Conservation (phyloP, 2,329 filamentous ascomycete genomes). For the Pyrenophora seminiperda region DNA sequence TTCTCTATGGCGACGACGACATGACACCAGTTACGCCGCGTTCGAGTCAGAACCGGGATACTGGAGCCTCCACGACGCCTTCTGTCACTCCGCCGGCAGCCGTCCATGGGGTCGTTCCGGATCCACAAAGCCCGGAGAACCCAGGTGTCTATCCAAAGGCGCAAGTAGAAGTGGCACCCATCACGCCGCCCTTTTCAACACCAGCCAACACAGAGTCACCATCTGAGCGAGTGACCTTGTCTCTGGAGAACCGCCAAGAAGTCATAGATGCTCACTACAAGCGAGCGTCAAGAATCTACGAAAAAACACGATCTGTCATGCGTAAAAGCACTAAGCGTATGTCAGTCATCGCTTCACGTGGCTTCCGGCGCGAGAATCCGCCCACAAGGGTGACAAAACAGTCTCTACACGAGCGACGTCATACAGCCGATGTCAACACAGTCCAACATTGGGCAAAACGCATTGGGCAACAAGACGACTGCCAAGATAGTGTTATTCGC, state of each 20-base stretch:
- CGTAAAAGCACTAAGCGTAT: constrained; percentile 2
- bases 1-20: neutral
- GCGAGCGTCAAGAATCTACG: constrained; percentile 4
- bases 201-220: neutral
- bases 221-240: neutral
- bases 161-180: no score
- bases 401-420: constrained; percentile 22
- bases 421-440: constrained; percentile 30
- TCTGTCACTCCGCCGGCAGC: neutral
- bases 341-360: constrained; percentile 20
- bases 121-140: neutral
- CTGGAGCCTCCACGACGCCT: neutral
- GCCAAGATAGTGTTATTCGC: neutral
- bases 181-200: neutral
- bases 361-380: constrained; percentile 16
- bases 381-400: constrained; percentile 21
- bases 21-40: neutral
- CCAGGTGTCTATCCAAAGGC: neutral
- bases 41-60: neutral
- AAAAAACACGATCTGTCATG: constrained; percentile 16
- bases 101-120: neutral
- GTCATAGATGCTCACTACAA: neutral
- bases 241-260: neutral
- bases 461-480: neutral
- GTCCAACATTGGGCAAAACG: neutral